A percentile compares a stretch with the other conserved stretches of the same genome.
Conservation (phyloP, 768 basidiomycete species). For the Lentinula raphanica region DNA sequence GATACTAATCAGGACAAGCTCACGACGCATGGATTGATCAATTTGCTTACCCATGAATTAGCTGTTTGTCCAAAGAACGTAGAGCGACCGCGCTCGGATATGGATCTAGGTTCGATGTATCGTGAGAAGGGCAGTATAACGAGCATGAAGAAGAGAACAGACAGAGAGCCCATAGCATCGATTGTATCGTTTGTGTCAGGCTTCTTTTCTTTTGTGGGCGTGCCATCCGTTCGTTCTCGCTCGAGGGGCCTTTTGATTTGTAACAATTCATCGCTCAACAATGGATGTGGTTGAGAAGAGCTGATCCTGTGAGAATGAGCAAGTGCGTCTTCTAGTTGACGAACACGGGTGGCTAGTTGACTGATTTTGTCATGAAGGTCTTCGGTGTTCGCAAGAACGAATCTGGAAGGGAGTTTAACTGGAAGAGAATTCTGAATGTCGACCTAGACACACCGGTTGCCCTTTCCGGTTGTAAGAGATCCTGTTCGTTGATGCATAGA, state of each 20-base stretch:
- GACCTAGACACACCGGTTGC: constrained; percentile 48
- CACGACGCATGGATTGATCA: not conserved
- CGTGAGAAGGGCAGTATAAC: constrained; percentile 13
- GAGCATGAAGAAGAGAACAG: constrained; percentile 16
- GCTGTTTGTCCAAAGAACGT: constrained; percentile 64
- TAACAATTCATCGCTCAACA: constrained; percentile 56
- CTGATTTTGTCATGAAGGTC: constrained; percentile 65
- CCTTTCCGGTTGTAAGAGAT: constrained; percentile 68
- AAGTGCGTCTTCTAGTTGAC: constrained; percentile 66
- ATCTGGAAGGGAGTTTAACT: constrained; percentile 32
- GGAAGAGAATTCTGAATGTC: not conserved
- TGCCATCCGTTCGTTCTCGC: constrained; percentile 42
- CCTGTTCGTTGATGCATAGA: constrained; percentile 33
- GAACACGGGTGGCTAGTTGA: constrained; percentile 52
- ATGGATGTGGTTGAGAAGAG: constrained; percentile 48
- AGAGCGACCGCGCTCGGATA: constrained; percentile 56
- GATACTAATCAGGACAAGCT: not conserved
- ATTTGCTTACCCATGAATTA: constrained; percentile 57
- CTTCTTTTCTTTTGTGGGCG: constrained; percentile 32
- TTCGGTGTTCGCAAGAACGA: constrained; percentile 69
- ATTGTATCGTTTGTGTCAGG: constrained; percentile 50
- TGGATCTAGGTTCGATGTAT: constrained; percentile 36
- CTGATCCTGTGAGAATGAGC: constrained; percentile 43
- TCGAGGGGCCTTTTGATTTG: constrained; percentile 66
- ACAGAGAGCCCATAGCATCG: constrained; percentile 62